phyloP scores from a whole-genome alignment of 148 eudicot species.

The Selenicereus undatus region DNA sequence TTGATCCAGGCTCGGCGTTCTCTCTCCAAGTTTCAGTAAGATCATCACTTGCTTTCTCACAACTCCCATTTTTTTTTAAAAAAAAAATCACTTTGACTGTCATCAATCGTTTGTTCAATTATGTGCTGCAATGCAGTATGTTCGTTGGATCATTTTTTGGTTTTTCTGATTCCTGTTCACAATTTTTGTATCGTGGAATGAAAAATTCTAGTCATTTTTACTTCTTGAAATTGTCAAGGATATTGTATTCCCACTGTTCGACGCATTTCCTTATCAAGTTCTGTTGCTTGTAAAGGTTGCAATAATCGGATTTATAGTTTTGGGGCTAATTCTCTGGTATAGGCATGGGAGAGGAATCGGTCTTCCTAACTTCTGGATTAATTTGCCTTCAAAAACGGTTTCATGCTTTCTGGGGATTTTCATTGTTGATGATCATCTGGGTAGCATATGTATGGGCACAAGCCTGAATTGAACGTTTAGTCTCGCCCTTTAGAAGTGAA shows the following conservation, averaged over 20 bases:
- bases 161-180: background rate
- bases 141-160: constrained; percentile 2
- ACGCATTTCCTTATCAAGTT: background rate
- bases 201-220: background rate
- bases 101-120: background rate
- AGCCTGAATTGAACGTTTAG: background rate
- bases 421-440: background rate
- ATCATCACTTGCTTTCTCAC: background rate
- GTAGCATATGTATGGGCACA: background rate
- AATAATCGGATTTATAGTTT: background rate
- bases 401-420: background rate
- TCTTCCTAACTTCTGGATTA: background rate
- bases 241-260: background rate
- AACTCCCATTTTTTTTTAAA: background rate
- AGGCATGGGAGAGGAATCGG: background rate
- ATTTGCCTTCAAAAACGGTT: background rate
- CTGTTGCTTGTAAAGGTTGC: background rate
- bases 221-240: background rate
- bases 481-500: background rate
- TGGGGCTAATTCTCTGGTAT: background rate
- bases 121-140: background rate
- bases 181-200: background rate
- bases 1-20: constrained; percentile 37
- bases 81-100: background rate
- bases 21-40: constrained; percentile 41